Conservation (phyloP, 2,329 filamentous ascomycete genomes). For the Rosellinia necatrix region DNA sequence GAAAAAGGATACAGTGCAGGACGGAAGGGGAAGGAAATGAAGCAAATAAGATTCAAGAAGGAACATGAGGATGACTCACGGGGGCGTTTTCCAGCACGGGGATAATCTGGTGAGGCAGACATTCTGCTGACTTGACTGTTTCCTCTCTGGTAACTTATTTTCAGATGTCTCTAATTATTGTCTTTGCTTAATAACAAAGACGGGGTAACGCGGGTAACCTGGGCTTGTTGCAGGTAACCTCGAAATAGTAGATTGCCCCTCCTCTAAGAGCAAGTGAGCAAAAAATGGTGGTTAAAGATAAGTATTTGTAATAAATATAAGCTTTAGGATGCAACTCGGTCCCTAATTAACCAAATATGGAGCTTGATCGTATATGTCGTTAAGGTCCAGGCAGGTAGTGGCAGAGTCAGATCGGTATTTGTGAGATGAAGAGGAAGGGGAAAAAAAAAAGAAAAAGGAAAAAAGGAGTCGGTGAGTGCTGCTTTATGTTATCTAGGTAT, state of each 20-base stretch:
- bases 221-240: no score
- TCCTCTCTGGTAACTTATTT: not conserved
- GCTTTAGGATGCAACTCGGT: not conserved
- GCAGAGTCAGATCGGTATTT: slow-evolving; percentile 14
- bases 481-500: no score
- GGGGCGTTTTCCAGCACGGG: slow-evolving; percentile 31
- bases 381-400: not conserved
- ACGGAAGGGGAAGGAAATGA: no score
- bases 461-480: slow-evolving; percentile 8
- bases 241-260: not conserved
- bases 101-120: slow-evolving; percentile 28
- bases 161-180: not conserved
- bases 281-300: not conserved
- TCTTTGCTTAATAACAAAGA: no score
- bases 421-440: not conserved
- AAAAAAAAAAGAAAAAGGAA: not conserved
- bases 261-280: not conserved
- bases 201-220: no score
- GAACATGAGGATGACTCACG: slow-evolving; percentile 22
- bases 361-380: not conserved
- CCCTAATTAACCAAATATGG: not conserved
- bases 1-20: no score
- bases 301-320: slow-evolving; percentile 1
- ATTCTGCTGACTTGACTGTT: slow-evolving; percentile 4
- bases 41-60: no score